phyloP scores from a whole-genome alignment of 179 eudicot genomes.

The Silene coronaria region DNA sequence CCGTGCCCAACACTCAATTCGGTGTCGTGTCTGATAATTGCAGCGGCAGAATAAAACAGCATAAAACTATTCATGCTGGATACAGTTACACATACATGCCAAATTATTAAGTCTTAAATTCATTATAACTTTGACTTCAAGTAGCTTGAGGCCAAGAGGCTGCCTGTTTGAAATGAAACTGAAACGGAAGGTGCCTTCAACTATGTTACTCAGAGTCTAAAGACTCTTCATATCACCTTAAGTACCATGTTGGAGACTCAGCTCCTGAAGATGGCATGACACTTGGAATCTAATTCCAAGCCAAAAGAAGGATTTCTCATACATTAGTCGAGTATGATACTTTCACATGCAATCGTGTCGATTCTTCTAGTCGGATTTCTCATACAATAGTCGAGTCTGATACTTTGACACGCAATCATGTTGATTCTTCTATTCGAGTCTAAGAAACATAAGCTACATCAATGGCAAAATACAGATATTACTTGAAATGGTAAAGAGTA shows the following conservation, averaged over 20 bases:
- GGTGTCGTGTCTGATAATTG: too few species aligned
- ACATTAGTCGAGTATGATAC: not conserved
- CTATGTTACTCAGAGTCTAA: not conserved
- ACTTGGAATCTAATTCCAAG: not conserved
- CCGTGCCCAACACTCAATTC: too few species aligned
- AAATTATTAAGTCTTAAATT: not conserved
- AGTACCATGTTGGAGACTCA: too few species aligned
- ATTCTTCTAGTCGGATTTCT: not conserved
- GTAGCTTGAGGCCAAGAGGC: not conserved
- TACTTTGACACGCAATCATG: not conserved
- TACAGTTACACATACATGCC: not conserved
- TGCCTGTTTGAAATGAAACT: not conserved
- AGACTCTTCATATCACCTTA: too few species aligned
- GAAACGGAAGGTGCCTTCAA: not conserved
- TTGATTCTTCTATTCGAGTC: not conserved
- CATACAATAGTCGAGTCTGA: not conserved
- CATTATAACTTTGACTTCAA: not conserved
- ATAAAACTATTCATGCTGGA: not conserved
- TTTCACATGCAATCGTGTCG: not conserved
- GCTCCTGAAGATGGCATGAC: not conserved
- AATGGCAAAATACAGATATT: not conserved
- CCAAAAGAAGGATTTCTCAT: not conserved
- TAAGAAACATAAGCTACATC: not conserved
- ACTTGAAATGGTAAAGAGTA: too few species aligned
- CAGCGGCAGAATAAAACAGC: too few species aligned